Conservation (phyloP, 257 asterid genomes). For the Solanum lignicaule region DNA sequence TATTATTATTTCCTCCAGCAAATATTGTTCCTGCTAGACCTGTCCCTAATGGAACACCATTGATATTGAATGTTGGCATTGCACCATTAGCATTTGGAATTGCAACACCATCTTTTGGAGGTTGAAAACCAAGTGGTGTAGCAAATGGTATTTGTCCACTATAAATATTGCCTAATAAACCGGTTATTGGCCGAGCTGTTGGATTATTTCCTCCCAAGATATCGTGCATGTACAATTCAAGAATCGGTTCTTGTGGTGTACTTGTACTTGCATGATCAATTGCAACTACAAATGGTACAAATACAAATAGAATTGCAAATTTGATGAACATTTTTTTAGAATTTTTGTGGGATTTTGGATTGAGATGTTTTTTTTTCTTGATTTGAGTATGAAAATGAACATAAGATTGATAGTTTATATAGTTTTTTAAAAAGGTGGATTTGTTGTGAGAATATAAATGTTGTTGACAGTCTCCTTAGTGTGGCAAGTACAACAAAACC, state of each 20-base stretch:
- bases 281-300: slow-evolving; percentile 11
- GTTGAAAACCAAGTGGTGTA: slow-evolving; percentile 60
- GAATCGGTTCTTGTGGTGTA: slow-evolving; percentile 17
- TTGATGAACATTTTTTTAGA: slow-evolving; percentile 35
- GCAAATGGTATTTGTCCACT: slow-evolving; percentile 96
- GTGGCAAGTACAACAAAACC: slow-evolving; percentile 41
- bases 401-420: not conserved
- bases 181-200: slow-evolving; percentile 77
- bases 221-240: slow-evolving; percentile 85
- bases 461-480: slow-evolving; percentile 10
- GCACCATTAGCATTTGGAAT: slow-evolving; percentile 85
- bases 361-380: not conserved
- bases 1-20: slow-evolving; percentile 23
- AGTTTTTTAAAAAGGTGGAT: not conserved
- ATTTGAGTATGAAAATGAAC: slow-evolving; percentile 1
- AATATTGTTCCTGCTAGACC: slow-evolving; percentile 60
- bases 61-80: slow-evolving; percentile 49
- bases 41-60: slow-evolving; percentile 73
- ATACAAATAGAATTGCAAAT: slow-evolving; percentile 15
- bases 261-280: slow-evolving; percentile 12
- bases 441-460: slow-evolving; percentile 4
- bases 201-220: slow-evolving; percentile 88
- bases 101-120: slow-evolving; percentile 49
- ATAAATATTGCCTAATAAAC: slow-evolving; percentile 69
- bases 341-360: not conserved